Conservation (phyloP, 2,329 filamentous ascomycete species). For the Zymoseptoria crescenta region DNA sequence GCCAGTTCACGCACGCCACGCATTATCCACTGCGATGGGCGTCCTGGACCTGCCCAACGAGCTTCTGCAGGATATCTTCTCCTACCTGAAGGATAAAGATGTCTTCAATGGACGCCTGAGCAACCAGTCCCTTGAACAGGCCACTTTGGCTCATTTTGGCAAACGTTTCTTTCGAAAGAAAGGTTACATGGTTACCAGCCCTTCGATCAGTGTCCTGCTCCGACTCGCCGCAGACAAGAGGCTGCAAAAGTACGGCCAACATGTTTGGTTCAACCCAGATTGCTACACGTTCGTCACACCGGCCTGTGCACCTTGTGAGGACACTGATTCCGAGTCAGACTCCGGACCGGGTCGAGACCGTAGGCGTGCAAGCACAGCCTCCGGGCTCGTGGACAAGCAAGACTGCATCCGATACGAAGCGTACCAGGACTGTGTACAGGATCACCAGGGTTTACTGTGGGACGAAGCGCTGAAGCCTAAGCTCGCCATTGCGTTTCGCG, state of each 20-base stretch:
- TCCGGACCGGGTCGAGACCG: slow-evolving; percentile 3
- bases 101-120: slow-evolving; percentile 18
- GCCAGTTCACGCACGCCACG: not conserved
- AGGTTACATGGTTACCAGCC: slow-evolving; percentile 25
- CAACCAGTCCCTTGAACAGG: slow-evolving; percentile 17
- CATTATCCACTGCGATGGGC: not conserved
- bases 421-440: slow-evolving; percentile 15
- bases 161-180: slow-evolving; percentile 28
- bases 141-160: slow-evolving; percentile 21
- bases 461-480: slow-evolving; percentile 8
- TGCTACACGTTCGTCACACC: slow-evolving; percentile 19
- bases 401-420: slow-evolving; percentile 11
- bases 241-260: slow-evolving; percentile 23
- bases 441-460: slow-evolving; percentile 16
- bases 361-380: not conserved
- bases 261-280: slow-evolving; percentile 30
- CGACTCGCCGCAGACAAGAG: slow-evolving; percentile 18
- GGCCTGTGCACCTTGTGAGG: slow-evolving; percentile 15
- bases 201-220: slow-evolving; percentile 18
- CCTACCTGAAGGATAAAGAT: slow-evolving; percentile 15
- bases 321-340: slow-evolving; percentile 11
- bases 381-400: slow-evolving; percentile 7
- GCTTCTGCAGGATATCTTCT: slow-evolving; percentile 20
- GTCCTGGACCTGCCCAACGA: slow-evolving; percentile 23
- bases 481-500: slow-evolving; percentile 14